Percentiles rank a stretch among this genome's conserved stretches.
Evolutionary conservation across 345 rosid genomes (phyloP).

Genomic region (Pistacia atlantica): DNA sequence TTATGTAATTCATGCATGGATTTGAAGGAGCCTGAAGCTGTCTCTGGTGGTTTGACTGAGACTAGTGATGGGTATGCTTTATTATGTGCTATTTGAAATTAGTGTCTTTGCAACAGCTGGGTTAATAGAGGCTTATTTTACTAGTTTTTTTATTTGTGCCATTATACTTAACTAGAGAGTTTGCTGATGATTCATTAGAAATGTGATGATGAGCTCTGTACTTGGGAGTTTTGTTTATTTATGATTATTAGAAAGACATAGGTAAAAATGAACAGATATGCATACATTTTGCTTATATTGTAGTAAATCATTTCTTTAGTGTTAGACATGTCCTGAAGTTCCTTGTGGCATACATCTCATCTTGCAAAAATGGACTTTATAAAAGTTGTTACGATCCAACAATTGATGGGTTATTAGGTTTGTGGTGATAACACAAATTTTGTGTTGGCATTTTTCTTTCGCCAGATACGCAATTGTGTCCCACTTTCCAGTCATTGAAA

Average conservation of each 20-base stretch:
- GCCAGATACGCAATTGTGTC: background rate
- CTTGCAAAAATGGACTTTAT: background rate
- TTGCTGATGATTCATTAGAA: background rate
- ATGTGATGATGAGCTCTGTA: background rate
- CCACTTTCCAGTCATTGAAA: background rate
- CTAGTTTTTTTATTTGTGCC: background rate
- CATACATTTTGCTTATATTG: background rate
- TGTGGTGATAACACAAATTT: background rate
- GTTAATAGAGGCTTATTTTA: background rate
- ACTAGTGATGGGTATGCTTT: conserved; percentile 36
- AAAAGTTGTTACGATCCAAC: background rate
- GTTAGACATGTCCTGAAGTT: background rate
- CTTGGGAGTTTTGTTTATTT: background rate
- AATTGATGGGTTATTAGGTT: background rate
- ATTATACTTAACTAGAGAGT: background rate
- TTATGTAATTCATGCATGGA: conserved; percentile 63
- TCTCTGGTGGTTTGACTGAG: conserved; percentile 30
- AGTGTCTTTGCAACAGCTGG: background rate
- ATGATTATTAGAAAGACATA: background rate
- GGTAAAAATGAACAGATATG: background rate
- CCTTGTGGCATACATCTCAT: background rate
- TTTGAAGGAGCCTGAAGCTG: conserved; percentile 34
- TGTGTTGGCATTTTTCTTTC: background rate
- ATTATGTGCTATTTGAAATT: background rate
- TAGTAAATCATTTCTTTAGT: background rate